Evolutionary conservation across 139 green algal genomes (phyloP), one percentile per base, ranked within the genome.

Genomic region (Closterium sp.): DNA sequence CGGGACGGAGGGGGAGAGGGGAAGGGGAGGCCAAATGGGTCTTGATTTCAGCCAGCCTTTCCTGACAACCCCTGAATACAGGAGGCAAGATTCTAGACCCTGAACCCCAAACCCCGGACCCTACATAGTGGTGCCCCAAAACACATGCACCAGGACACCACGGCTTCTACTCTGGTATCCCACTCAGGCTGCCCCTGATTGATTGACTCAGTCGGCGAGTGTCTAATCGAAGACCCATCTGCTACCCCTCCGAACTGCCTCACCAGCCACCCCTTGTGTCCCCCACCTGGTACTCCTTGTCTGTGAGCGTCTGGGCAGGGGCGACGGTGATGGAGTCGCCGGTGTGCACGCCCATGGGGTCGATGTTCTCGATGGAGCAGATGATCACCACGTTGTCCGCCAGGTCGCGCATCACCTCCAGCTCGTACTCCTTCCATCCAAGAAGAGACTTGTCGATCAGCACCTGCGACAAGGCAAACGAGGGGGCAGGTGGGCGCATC

Each of bases 341-440:
- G 0, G 98, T 99, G 96, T 99, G 98, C 89, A 99, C 98, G 84
- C 98, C 98, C 98, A 99, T 99, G 92, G 98, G 97, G 96, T 99
- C 98, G 32, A 99, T 96, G 94, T 99, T 99, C 96, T 99, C 98
- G 92, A 99, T 99, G 91, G 97, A 99, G 96, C 98, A 99, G 91
- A 99, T 97, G 94, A 99, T 99, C 93, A 99, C 97, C 19, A 98
- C 96, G 96, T 99, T 99, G 96, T 99, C 98, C 28, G 96, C 96
- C 87, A 99, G 93, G 96, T 99, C 98, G 66, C 98, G 97, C 98
- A 99, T 99, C 34, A 99, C 95, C 96, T 99, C 97, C 90, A 97
- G 93, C 94, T 97, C 96, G 91, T 96, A 98, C 95, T 99, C 98
- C 96, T 99, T 99, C 98, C 98, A 99, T 38, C 98, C 98, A 87